Evolutionary conservation across 768 basidiomycete species (phyloP), one percentile per base, ranked within the genome.

Genomic region (Infundibulicybe gibba): DNA sequence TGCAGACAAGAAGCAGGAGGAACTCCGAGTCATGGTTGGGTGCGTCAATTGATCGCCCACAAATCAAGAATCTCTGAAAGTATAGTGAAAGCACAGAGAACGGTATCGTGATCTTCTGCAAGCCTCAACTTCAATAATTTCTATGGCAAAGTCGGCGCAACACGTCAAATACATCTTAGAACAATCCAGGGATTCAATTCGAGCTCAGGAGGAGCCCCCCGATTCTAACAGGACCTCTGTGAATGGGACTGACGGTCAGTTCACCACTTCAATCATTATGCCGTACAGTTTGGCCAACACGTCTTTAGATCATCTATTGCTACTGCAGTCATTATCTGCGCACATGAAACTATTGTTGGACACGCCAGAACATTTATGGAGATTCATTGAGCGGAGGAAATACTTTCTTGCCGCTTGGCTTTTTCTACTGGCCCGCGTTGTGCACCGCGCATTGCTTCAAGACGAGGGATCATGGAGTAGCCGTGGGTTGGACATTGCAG

Each of bases 341-440:
- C 91, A 95, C 59, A 75, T 97, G 57, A 95, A 94, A 62, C 67
- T 97, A n/a, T 75, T 97, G 14, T 68, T 97, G 5, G 94, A 97
- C 64, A 85, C 90, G 8, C 92, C 94, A 6, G 94, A 97, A 62
- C 85, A 93, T 64, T 65, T 97, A 16, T 97, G 94, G 88, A 77
- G 88, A 3, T 72, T 94, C 44, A 79, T 95, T 48, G 90, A 94
- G 57, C 73, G 79, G 43, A 85, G 87, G 57, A 76, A 79, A 47
- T 93, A 87, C 55, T 75, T 93, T 21, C 74, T 85, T 31, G 94
- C 94, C 5, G 84, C 90, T 12, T 94, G 88, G 87, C 65, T 95
- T 40, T 94, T 92, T 65, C 75, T 93, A 13, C 72, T 95, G 15
- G 79, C 91, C 6, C 79, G 92, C 5, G 90, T 94, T 0, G 89